Percentiles rank a stretch among this genome's conserved stretches.
These are phyloP conservation scores for Stachybotrys chlorohalonatus DNA, from an alignment of 2,329 filamentous ascomycete genomes.

Conservation along the genomic window DNA sequence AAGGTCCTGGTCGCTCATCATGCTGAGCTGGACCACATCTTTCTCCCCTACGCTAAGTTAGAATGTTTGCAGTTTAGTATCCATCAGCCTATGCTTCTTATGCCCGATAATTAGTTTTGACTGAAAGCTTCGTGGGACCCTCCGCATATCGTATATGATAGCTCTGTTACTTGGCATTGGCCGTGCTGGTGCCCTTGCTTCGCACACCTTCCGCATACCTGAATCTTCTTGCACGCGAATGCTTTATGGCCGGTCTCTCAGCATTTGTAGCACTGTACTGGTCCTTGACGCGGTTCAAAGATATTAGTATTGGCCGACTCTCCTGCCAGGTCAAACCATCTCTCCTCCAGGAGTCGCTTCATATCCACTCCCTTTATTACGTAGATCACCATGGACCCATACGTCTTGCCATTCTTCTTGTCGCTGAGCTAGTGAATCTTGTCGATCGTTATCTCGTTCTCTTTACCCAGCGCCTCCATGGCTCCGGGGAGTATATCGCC, in stretches of 20 bases:
- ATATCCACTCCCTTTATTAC: slow-evolving; percentile 2
- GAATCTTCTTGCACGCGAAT: slow-evolving; percentile 4
- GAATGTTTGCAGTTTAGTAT: neutral
- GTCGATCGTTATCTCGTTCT: slow-evolving; percentile 11
- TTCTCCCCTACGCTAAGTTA: slow-evolving; percentile 5
- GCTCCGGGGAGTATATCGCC: slow-evolving; percentile 6
- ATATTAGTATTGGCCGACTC: slow-evolving; percentile 3
- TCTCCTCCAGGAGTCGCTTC: slow-evolving; percentile 3
- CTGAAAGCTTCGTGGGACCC: slow-evolving; percentile 4
- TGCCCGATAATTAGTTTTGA: neutral
- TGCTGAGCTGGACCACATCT: slow-evolving; percentile 2
- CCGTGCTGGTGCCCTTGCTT: slow-evolving; percentile 2
- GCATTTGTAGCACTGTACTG: slow-evolving; percentile 4
- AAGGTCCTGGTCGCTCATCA: slow-evolving; percentile 5
- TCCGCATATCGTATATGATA: slow-evolving; percentile 1
- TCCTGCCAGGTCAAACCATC: slow-evolving; percentile 2
- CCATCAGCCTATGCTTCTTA: neutral
- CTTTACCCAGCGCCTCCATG: slow-evolving; percentile 8
- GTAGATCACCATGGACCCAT: slow-evolving; percentile 12
- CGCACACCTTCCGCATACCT: slow-evolving; percentile 2
- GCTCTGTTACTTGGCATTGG: slow-evolving; percentile 1
- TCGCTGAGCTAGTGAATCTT: slow-evolving; percentile 15
- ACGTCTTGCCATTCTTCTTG: slow-evolving; percentile 9
- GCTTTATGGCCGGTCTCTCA: slow-evolving; percentile 3
- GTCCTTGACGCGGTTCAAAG: slow-evolving; percentile 1